A percentile compares a stretch with the other conserved stretches of the same genome.
Conservation (phyloP, 23 red algal genomes). For the Gracilaria vermiculophylla region DNA sequence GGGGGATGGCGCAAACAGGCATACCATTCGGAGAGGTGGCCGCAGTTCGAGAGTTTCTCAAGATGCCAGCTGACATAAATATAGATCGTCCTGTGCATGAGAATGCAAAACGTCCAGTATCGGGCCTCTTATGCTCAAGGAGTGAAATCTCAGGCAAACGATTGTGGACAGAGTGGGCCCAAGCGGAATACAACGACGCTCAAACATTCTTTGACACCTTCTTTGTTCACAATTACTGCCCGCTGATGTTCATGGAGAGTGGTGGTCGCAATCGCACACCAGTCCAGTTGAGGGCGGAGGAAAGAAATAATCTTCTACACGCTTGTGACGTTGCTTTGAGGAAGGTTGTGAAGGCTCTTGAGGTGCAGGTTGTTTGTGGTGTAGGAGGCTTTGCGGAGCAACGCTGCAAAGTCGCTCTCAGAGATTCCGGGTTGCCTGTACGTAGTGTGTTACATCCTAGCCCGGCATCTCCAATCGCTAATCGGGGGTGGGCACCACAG, state of each 20-base stretch:
- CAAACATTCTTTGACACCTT: constrained; percentile 55
- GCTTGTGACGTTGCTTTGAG: constrained; percentile 56
- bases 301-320: not conserved
- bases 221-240: constrained; percentile 86
- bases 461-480: constrained; percentile 58
- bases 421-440: not conserved
- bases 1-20: constrained; percentile 79
- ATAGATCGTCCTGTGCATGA: constrained; percentile 28
- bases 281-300: constrained; percentile 19
- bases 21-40: constrained; percentile 72
- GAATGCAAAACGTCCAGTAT: constrained; percentile 60
- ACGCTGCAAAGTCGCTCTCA: constrained; percentile 13
- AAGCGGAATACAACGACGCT: constrained; percentile 18
- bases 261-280: constrained; percentile 69
- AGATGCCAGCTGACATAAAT: constrained; percentile 12
- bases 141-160: constrained; percentile 66
- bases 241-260: constrained; percentile 73
- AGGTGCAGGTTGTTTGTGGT: constrained; percentile 26
- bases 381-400: constrained; percentile 59
- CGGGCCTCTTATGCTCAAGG: constrained; percentile 35
- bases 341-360: constrained; percentile 38
- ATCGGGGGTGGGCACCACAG: constrained; percentile 59
- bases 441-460: constrained; percentile 50
- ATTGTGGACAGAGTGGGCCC: constrained; percentile 76
- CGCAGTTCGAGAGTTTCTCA: constrained; percentile 55